Percentiles rank a stretch among this genome's conserved stretches.
Conservation (phyloP, 306 rosid genomes). For the Delonix regia region DNA sequence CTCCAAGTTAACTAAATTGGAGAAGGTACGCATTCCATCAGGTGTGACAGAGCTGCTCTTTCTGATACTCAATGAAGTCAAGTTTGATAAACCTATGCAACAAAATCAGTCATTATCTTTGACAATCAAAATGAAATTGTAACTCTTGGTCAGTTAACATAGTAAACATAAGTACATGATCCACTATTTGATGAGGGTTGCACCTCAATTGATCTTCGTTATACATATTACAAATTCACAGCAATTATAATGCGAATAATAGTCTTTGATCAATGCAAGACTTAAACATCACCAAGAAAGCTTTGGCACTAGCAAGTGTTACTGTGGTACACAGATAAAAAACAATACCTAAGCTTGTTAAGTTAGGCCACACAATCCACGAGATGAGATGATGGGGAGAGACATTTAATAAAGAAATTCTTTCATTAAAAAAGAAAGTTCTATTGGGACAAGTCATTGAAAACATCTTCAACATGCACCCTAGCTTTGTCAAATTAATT, state of each 20-base stretch:
- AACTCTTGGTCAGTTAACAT: slow-evolving; percentile 8
- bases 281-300: slow-evolving; percentile 9
- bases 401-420: slow-evolving; percentile 7
- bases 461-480: slow-evolving; percentile 3
- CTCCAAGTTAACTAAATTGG: slow-evolving; percentile 65
- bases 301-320: neutral
- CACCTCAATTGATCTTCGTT: neutral
- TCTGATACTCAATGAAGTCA: slow-evolving; percentile 68
- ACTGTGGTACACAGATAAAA: neutral
- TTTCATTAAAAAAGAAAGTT: neutral
- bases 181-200: slow-evolving; percentile 4
- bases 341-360: neutral
- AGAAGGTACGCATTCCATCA: slow-evolving; percentile 68
- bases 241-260: neutral
- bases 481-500: slow-evolving; percentile 13
- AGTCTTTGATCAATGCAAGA: neutral
- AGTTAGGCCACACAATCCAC: slow-evolving; percentile 12
- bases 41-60: slow-evolving; percentile 56
- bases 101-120: slow-evolving; percentile 30
- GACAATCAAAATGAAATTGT: slow-evolving; percentile 4
- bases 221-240: neutral
- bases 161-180: neutral
- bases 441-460: neutral
- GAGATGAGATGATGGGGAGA: neutral
- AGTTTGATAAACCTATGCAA: slow-evolving; percentile 57